Evolutionary conservation across 2,329 filamentous ascomycete genomes (phyloP).

Genomic region (Neofusicoccum ribis): DNA sequence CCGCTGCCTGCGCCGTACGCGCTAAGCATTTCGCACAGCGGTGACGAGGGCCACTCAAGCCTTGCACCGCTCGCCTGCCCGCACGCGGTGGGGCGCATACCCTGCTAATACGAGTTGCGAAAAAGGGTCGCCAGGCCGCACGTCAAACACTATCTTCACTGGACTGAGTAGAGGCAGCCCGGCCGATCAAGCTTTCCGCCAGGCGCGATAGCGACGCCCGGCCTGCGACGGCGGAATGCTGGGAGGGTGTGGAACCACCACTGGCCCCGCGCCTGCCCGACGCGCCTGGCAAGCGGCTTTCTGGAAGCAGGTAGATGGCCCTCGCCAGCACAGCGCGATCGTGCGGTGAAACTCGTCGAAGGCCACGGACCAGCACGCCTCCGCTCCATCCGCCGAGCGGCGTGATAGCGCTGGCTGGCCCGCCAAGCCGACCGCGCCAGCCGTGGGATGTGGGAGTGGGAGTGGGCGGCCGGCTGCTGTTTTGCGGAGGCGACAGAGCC

Average conservation of each 20-base stretch:
- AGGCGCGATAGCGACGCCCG: neutral
- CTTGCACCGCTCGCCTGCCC: conserved; percentile 11
- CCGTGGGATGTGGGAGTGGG: neutral
- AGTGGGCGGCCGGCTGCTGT: neutral
- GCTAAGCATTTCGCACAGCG: conserved; percentile 10
- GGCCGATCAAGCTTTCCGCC: conserved; percentile 12
- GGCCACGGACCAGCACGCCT: neutral
- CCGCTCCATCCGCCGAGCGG: conserved; percentile 1
- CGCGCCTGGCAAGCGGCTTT: conserved; percentile 5
- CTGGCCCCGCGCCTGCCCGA: neutral
- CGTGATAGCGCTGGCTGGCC: neutral
- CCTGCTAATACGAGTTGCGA: conserved; percentile 10
- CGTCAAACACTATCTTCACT: neutral
- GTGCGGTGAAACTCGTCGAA: conserved; percentile 6
- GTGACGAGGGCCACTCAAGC: conserved; percentile 11
- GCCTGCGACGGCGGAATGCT: conserved; percentile 11
- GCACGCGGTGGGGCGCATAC: conserved; percentile 12
- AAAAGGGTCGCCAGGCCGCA: conserved; percentile 13
- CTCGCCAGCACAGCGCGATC: neutral
- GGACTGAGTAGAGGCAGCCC: neutral
- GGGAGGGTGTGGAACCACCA: conserved; percentile 1
- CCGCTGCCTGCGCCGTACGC: conserved; percentile 3
- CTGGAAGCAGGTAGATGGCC: neutral
- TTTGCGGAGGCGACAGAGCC: conserved; percentile 13
- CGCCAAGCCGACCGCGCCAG: neutral